Base-by-base conservation (phyloP, 768 basidiomycete genomes). In the Russula sp. region DNA sequence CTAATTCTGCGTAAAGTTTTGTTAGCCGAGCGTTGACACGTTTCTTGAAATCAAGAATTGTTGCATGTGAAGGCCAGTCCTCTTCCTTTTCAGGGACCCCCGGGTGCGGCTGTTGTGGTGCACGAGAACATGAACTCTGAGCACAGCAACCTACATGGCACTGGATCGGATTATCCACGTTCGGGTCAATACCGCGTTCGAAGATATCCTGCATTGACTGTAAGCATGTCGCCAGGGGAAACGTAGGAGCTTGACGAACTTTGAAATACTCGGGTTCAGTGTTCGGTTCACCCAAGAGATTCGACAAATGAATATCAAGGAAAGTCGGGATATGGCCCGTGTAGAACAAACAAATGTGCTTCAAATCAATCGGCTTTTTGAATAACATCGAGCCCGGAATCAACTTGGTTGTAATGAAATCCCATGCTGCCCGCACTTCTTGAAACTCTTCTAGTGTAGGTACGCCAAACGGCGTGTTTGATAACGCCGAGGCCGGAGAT, bases 331-430 rank as follows among this genome's bases (percentile, higher is more conserved):
- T 93, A 72, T 98, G 97, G 0, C 96, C 96, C 13, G 92, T 71
- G 74, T 98, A 98, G 76, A 99, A 99, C n/a, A 98, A 80, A 70
- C 94, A 96, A 61, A 96, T 94, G 73, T 98, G 95, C 35, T 97
- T 82, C 51, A 98, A 77, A 70, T 97, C 87, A 64, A 98, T 98
- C 3, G 96, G 95, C 72, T 91, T 96, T 71, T 90, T 79, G 72
- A 86, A 87, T 31, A 96, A 78, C 88, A 98, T 90, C 32, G 85
- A 82, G 20, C 81, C 77, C 0, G 94, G 88, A 59, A 98, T 93
- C 94, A 98, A 96, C 52, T 80, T 80, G 61, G 84, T 77, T 13
- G 90, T 91, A 54, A 95, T 77, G 51, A 80, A 84, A 72, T 98
- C 94, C 96, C 95, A 99, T 3, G 83, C 81, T 1, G 84, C 81